phyloP scores from a whole-genome alignment of 2,329 filamentous ascomycete species.

The Neospermospora avenae region DNA sequence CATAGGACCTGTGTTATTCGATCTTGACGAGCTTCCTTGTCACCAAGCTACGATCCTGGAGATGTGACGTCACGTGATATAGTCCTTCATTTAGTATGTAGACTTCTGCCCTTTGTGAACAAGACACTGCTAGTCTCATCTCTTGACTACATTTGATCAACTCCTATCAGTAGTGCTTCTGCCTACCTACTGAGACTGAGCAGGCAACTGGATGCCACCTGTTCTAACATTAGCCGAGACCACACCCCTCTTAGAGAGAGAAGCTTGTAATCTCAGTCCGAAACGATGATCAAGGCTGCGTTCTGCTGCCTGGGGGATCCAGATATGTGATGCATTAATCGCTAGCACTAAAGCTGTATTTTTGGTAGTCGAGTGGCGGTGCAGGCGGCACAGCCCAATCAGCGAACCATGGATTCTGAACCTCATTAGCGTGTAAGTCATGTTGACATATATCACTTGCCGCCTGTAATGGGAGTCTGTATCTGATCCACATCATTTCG shows the following conservation, averaged over 20 bases:
- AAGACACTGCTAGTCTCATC: too few relatives aligned
- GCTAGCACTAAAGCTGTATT: background rate
- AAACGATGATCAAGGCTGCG: background rate
- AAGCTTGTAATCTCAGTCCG: too few relatives aligned
- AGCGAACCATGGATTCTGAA: background rate
- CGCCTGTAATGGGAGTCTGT: background rate
- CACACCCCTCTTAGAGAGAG: too few relatives aligned
- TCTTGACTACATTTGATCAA: background rate
- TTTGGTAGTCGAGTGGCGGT: background rate
- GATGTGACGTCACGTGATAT: too few relatives aligned
- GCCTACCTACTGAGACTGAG: background rate
- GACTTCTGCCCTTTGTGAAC: too few relatives aligned
- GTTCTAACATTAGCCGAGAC: background rate
- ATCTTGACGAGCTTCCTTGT: background rate
- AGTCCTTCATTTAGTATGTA: too few relatives aligned
- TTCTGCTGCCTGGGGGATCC: background rate
- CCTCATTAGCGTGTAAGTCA: background rate
- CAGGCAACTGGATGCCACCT: background rate
- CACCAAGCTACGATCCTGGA: too few relatives aligned
- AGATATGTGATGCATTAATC: background rate
- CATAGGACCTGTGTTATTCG: background rate
- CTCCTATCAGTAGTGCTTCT: background rate
- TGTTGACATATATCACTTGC: background rate
- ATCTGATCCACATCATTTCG: background rate
- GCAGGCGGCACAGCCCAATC: conserved; percentile 7